These are phyloP conservation scores for Murraya paniculata DNA, from an alignment of 345 rosid species.

Conservation along the genomic window DNA sequence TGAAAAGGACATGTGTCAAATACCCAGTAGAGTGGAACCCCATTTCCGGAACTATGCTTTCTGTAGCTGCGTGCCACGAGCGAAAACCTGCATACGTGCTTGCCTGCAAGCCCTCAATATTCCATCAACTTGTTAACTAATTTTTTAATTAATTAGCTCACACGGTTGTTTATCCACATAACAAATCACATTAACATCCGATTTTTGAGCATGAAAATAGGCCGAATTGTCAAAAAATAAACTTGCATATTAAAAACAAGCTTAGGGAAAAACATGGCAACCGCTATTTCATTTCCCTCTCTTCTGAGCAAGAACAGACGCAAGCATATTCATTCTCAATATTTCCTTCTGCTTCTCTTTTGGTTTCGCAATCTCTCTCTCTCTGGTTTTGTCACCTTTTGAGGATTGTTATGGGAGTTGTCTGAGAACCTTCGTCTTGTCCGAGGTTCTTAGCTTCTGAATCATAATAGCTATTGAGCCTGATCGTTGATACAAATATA, in stretches of 20 bases:
- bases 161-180: neutral
- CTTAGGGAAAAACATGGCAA: conserved; percentile 21
- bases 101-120: neutral
- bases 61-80: neutral
- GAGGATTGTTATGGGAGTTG: conserved; percentile 16
- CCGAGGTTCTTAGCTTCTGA: conserved; percentile 6
- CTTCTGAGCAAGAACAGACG: neutral
- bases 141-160: neutral
- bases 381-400: conserved; percentile 5
- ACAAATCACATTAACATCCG: conserved; percentile 14
- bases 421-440: conserved; percentile 8
- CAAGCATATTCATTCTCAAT: neutral
- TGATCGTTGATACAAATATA: neutral
- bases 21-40: neutral
- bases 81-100: neutral
- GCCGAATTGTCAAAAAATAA: conserved; percentile 8
- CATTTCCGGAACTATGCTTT: neutral
- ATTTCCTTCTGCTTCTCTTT: neutral
- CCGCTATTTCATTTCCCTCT: conserved; percentile 18
- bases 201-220: conserved; percentile 19
- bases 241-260: conserved; percentile 4
- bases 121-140: neutral
- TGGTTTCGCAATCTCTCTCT: conserved; percentile 7
- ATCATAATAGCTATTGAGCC: neutral
- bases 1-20: conserved; percentile 6